These are phyloP conservation scores for Cardamine resedifolia DNA, from an alignment of 345 rosid species.

Conservation along the genomic window DNA sequence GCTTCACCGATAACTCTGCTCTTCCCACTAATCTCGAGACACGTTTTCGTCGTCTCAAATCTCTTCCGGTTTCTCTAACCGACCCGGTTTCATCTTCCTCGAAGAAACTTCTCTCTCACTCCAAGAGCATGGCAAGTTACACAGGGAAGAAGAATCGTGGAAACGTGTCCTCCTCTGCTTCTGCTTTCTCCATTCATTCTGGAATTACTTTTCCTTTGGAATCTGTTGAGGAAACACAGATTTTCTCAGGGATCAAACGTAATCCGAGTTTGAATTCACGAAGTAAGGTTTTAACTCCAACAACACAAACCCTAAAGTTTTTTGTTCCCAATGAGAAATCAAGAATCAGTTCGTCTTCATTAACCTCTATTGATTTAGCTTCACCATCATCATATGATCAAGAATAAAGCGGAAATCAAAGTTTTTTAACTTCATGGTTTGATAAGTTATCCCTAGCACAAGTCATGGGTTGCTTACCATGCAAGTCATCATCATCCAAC, in stretches of 20 bases:
- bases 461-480: conserved; percentile 56
- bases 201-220: conserved; percentile 14
- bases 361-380: conserved; percentile 3
- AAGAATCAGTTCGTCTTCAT: conserved; percentile 29
- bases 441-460: conserved; percentile 48
- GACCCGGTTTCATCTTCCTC: conserved; percentile 18
- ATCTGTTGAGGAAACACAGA: background rate
- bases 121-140: conserved; percentile 27
- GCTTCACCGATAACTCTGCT: conserved; percentile 42
- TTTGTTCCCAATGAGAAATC: conserved; percentile 17
- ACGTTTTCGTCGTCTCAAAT: conserved; percentile 72
- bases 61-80: conserved; percentile 48
- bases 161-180: background rate
- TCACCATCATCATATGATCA: conserved; percentile 12
- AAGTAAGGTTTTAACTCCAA: background rate
- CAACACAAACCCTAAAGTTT: conserved; percentile 20
- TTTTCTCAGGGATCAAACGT: conserved; percentile 13
- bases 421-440: conserved; percentile 28
- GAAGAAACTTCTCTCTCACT: conserved; percentile 4
- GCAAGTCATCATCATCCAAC: conserved; percentile 18
- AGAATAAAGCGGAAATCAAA: conserved; percentile 9
- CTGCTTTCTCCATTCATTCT: background rate
- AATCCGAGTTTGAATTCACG: conserved; percentile 1
- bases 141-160: background rate
- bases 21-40: conserved; percentile 64